Percentiles rank a stretch among this genome's conserved stretches.
Conservation (phyloP, 352 stramenopile genomes). For the Aphanomyces stellatus region DNA sequence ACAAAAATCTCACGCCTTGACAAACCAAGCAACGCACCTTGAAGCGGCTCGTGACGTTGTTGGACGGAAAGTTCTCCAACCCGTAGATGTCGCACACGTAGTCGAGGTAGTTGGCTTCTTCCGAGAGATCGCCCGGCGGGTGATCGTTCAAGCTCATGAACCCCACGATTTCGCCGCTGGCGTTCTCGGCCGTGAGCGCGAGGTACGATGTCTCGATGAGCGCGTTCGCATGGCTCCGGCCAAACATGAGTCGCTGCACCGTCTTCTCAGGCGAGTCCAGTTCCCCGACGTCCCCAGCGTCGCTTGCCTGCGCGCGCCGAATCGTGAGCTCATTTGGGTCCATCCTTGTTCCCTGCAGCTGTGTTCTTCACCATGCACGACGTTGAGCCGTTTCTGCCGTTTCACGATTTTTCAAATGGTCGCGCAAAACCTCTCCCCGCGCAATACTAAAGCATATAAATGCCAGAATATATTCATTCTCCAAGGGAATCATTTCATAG, state of each 20-base stretch:
- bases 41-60: neutral
- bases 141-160: slow-evolving; percentile 63
- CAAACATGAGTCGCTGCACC: slow-evolving; percentile 47
- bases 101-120: slow-evolving; percentile 54
- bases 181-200: slow-evolving; percentile 42
- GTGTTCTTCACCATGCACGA: no score
- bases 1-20: neutral
- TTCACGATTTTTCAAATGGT: no score
- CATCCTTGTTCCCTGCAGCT: no score
- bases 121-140: slow-evolving; percentile 33
- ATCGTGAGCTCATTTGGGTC: slow-evolving; percentile 12
- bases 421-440: no score
- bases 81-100: slow-evolving; percentile 10
- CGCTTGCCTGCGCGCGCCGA: slow-evolving; percentile 10
- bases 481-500: no score
- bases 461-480: no score
- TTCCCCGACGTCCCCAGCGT: slow-evolving; percentile 34
- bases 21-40: no score
- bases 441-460: no score
- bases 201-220: slow-evolving; percentile 54
- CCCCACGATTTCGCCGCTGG: slow-evolving; percentile 37
- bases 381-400: no score
- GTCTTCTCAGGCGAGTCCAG: slow-evolving; percentile 34
- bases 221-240: slow-evolving; percentile 41
- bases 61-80: neutral